Percentiles rank a stretch among this genome's conserved stretches.
Evolutionary conservation across 2,329 filamentous ascomycete species (phyloP).

Genomic region (Arthrobotrys iridis): DNA sequence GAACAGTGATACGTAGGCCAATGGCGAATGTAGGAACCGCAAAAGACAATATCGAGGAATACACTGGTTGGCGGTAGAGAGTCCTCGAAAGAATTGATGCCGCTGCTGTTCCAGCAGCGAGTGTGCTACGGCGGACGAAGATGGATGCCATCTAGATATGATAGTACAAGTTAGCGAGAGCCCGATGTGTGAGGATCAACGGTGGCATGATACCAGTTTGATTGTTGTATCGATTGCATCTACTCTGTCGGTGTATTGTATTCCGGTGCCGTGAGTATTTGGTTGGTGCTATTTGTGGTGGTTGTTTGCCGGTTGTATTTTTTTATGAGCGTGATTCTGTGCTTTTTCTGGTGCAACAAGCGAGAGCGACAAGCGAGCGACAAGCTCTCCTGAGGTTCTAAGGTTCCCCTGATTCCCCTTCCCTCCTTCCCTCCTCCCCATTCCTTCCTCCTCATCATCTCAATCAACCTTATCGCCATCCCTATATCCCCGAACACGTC

Average conservation of each 20-base stretch:
- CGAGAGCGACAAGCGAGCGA: conserved; percentile 27
- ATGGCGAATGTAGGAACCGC: conserved; percentile 70
- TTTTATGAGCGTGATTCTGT: conserved; percentile 12
- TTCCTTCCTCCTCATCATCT: conserved; percentile 54
- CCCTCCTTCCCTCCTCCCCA: conserved; percentile 58
- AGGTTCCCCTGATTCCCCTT: conserved; percentile 55
- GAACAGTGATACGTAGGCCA: conserved; percentile 70
- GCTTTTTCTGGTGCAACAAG: conserved; percentile 18
- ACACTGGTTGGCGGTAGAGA: conserved; percentile 63
- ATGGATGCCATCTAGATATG: conserved; percentile 61
- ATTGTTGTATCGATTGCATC: too few species aligned
- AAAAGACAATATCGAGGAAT: conserved; percentile 66
- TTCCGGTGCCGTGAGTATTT: background rate
- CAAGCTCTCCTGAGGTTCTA: conserved; percentile 19
- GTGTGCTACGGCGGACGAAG: conserved; percentile 69
- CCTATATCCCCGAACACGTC: conserved; percentile 62
- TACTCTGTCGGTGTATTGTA: too few species aligned
- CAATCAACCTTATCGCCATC: conserved; percentile 60
- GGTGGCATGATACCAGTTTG: too few species aligned
- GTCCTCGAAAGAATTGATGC: conserved; percentile 64
- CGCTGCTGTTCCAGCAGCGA: conserved; percentile 62
- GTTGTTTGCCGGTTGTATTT: background rate
- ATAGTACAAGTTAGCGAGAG: background rate
- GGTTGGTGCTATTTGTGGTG: background rate
- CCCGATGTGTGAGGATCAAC: too few species aligned